Base-by-base conservation (phyloP, 495 filamentous ascomycete species). In the Trichoderma gamsii region DNA sequence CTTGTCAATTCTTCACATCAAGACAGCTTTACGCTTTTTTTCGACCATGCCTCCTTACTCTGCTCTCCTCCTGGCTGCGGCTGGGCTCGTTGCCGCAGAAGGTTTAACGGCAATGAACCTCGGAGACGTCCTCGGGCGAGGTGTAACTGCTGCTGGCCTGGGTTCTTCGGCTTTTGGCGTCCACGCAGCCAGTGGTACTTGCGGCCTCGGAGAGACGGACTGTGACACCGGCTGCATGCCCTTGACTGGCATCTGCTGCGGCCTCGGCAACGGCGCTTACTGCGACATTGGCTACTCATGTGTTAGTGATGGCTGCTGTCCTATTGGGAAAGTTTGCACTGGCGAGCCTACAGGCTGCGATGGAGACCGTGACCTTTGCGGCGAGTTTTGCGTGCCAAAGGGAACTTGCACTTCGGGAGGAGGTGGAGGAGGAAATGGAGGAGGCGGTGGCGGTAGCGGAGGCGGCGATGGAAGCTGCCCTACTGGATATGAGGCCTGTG, bases 271-370 rank as follows among this genome's bases (percentile, higher is more conserved):
- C 61, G 59, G 59, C 59, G 41, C 67, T 21, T 73, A 66, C 67
- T 75, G 73, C 67, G 67, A 71, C 16, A 23, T 44, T 4, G 72
- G 72, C 41, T 46, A 70, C 46, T 71, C 71, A 67, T 75, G 73
- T 70, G 71, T 65, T 66, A 4, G 49, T 13, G 32, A 32, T 11
- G 56, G 61, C 25, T 75, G 73, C 63, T 75, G 73, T 41, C 70
- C 67, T 25, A 66, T 71, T 29, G 73, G 73, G 16, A 44, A 61
- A 8, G 66, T 67, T 11, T 74, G 73, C 56, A 64, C 43, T 1
- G 67, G 67, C n/a, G n/a, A 25, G 18, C 67, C 65, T 18, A 41
- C 61, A 18, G 67, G 59, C 16, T 74, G 72, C 41, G 61, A 68
- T n/a, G 43, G 68, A 0, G 73, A 70, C 13, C 56, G 68, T n/a